Conservation (phyloP, 345 rosid genomes). For the Hypericum androsaemum region DNA sequence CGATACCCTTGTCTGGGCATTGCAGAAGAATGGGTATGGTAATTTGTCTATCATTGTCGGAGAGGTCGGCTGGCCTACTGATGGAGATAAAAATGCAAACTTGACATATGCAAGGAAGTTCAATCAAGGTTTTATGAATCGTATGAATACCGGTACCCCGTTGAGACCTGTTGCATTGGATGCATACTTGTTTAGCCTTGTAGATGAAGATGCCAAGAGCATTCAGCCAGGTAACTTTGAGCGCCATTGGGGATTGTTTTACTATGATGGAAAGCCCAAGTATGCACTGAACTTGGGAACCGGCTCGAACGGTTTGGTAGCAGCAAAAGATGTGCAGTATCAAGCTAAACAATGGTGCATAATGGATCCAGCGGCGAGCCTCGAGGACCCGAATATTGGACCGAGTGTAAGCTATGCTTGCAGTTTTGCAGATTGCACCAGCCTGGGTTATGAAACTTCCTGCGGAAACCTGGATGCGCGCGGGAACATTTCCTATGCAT, state of each 20-base stretch:
- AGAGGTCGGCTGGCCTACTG: conserved; percentile 23
- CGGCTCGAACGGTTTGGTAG: conserved; percentile 22
- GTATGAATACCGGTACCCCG: conserved; percentile 12
- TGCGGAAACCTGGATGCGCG: conserved; percentile 36
- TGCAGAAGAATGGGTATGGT: conserved; percentile 15
- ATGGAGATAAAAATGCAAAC: conserved; percentile 19
- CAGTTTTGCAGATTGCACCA: conserved; percentile 51
- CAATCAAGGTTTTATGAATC: conserved; percentile 18
- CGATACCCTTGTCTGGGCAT: conserved; percentile 15
- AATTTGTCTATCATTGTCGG: conserved; percentile 15
- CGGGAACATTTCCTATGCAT: conserved; percentile 55
- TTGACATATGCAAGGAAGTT: conserved; percentile 13
- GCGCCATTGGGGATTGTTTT: conserved; percentile 24
- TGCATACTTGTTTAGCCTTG: conserved; percentile 17
- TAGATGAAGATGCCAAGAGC: conserved; percentile 21
- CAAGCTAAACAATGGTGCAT: conserved; percentile 48
- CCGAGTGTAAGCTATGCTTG: conserved; percentile 62
- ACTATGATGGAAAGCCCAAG: conserved; percentile 19
- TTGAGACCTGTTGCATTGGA: conserved; percentile 13
- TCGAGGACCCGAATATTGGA: conserved; percentile 37
- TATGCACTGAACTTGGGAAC: conserved; percentile 9
- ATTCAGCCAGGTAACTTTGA: conserved; percentile 17
- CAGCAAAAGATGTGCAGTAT: conserved; percentile 38
- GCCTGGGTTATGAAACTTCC: conserved; percentile 50
- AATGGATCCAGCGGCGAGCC: conserved; percentile 35